Conservation (phyloP, 2,329 filamentous ascomycete genomes). For the Xylariaceae sp. region DNA sequence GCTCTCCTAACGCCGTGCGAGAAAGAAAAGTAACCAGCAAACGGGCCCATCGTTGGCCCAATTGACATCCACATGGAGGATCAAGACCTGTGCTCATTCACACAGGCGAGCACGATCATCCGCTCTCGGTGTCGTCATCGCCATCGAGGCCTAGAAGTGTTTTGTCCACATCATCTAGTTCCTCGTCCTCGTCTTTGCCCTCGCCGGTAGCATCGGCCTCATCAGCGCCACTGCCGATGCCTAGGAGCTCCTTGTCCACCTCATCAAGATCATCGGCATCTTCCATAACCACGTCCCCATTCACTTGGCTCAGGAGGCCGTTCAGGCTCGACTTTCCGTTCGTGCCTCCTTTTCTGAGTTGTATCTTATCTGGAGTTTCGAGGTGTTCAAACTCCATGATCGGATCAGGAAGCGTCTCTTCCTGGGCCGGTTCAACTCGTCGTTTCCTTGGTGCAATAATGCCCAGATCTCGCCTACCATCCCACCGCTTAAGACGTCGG, state of each 20-base stretch:
- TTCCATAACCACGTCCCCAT: slow-evolving; percentile 42
- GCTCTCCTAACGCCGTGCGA: slow-evolving; percentile 16
- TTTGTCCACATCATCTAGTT: slow-evolving; percentile 32
- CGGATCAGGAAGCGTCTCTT: slow-evolving; percentile 15
- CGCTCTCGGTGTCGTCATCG: slow-evolving; percentile 29
- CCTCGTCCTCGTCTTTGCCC: slow-evolving; percentile 43
- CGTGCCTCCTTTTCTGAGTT: slow-evolving; percentile 30
- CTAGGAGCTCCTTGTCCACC: slow-evolving; percentile 48
- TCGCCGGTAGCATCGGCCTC: slow-evolving; percentile 29
- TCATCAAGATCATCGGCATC: slow-evolving; percentile 51
- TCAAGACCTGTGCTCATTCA: background rate
- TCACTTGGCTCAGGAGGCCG: slow-evolving; percentile 29
- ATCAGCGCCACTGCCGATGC: slow-evolving; percentile 42
- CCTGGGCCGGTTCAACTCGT: slow-evolving; percentile 21
- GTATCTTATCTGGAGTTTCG: slow-evolving; percentile 12
- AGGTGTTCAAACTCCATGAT: slow-evolving; percentile 17
- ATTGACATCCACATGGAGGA: background rate
- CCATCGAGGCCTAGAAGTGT: slow-evolving; percentile 32
- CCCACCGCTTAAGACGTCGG: slow-evolving; percentile 67
- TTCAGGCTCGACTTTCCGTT: slow-evolving; percentile 30
- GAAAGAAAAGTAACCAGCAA: slow-evolving; percentile 10
- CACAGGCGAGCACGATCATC: slow-evolving; percentile 12
- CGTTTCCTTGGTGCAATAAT: slow-evolving; percentile 46
- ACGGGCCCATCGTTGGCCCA: background rate
- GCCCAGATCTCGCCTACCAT: slow-evolving; percentile 42